Base-by-base conservation (phyloP, 306 rosid species). In the Luffa acutangula region DNA sequence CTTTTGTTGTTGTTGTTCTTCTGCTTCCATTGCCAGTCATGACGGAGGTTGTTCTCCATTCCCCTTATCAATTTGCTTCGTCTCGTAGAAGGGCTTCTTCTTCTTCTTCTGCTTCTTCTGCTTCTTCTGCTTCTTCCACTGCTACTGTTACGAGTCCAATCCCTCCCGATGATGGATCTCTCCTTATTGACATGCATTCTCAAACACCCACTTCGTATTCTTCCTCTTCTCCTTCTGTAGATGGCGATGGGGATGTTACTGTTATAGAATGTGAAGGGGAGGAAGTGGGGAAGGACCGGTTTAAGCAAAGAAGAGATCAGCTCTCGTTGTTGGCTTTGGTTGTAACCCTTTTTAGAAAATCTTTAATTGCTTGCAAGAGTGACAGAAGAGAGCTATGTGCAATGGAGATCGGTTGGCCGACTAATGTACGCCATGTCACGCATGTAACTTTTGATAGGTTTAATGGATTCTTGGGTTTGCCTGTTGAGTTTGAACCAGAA, bases 401-500 rank as follows among this genome's bases (percentile, higher is more conserved):
- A 14, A 91, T 91, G 97, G 89, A 95, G 78, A 95, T 95, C 54
- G 88, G 98, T 3, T 84, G 84, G 86, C 98, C 97, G 0, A 91
- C 93, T 65, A 76, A 95, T 67, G 97, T 95, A 36, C 97, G 91
- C 76, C 98, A 95, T 81, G 97, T 95, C 42, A 92, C 97, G 3
- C 97, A 95, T 84, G 98, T 95, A 57, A 95, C 98, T 65, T 95
- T 92, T 72, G 98, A 94, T 56, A 82, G 97, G 81, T 94, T 92
- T 85, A 89, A 90, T 85, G 98, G 98, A 25, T 95, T 95, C 92
- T 87, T 92, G 87, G 98, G 98, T 76, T 82, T 95, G 87, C 98
- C 98, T 5, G 97, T 77, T 63, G 98, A 92, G 86, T 89, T 95
- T 48, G 95, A 94, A 71, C 97, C 93, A 52, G 95, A 92, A 78